A percentile compares a stretch with the other conserved stretches of the same genome.
Evolutionary conservation across 108 stramenopile species (phyloP).

Genomic region (Mayamaea pseudoterrestris): DNA sequence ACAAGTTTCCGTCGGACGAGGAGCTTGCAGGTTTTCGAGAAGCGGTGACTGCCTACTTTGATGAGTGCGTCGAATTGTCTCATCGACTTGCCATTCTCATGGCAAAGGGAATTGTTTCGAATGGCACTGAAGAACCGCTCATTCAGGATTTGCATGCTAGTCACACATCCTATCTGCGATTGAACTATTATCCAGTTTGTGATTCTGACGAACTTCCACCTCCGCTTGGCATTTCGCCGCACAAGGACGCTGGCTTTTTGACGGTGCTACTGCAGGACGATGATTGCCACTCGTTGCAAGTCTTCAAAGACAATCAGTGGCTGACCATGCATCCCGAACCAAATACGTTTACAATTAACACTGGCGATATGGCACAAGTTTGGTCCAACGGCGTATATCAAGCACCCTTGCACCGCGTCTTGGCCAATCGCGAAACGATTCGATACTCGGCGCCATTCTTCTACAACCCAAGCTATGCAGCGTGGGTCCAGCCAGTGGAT

Average conservation of each 20-base stretch:
- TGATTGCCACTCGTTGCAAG: conserved; percentile 72
- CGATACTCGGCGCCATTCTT: conserved; percentile 90
- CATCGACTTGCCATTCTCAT: conserved; percentile 44
- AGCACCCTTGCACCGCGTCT: conserved; percentile 85
- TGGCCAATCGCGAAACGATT: conserved; percentile 39
- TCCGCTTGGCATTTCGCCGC: conserved; percentile 72
- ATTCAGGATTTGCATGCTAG: conserved; percentile 28
- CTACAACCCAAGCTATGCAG: conserved; percentile 78
- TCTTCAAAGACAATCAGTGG: conserved; percentile 46
- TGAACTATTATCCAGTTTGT: conserved; percentile 80
- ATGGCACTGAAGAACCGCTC: conserved; percentile 13
- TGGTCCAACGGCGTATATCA: conserved; percentile 84
- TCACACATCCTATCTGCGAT: conserved; percentile 76
- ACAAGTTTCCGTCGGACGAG: conserved; percentile 60
- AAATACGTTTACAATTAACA: conserved; percentile 85
- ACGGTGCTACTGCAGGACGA: conserved; percentile 83
- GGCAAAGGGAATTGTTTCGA: conserved; percentile 39
- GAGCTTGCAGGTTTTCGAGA: conserved; percentile 47
- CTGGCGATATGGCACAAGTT: conserved; percentile 87
- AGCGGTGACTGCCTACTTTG: conserved; percentile 49
- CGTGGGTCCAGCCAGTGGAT: conserved; percentile 31
- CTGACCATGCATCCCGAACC: conserved; percentile 62
- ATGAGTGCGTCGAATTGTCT: conserved; percentile 51
- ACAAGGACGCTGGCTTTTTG: conserved; percentile 86
- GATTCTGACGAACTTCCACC: no score